phyloP scores from a whole-genome alignment of 2,329 filamentous ascomycete species.

The Neocatenulostroma microsporum region DNA sequence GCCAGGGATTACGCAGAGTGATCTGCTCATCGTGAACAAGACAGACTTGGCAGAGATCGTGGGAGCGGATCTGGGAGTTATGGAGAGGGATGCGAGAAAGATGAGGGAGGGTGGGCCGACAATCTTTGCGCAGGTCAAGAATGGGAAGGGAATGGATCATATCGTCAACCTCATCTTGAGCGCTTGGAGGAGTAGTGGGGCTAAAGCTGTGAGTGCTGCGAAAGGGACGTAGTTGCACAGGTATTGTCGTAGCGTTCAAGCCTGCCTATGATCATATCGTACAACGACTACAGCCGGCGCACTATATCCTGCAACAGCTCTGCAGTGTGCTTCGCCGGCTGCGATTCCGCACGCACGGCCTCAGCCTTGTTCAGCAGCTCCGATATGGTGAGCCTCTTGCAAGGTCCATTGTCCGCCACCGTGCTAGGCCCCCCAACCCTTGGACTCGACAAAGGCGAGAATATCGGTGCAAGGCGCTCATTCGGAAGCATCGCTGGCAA shows the following conservation, averaged over 20 bases:
- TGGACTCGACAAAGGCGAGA: neutral
- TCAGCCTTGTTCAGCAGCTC: neutral
- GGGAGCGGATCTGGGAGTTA: conserved; percentile 81
- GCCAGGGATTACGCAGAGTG: conserved; percentile 92
- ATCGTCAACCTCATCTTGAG: conserved; percentile 84
- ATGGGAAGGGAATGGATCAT: conserved; percentile 72
- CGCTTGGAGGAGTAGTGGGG: conserved; percentile 87
- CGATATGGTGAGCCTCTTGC: too few species aligned
- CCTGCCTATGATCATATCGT: neutral
- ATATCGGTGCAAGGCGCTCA: neutral
- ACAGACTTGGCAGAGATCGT: conserved; percentile 86
- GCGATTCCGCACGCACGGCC: neutral
- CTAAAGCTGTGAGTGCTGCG: conserved; percentile 29
- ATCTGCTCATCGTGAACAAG: conserved; percentile 93
- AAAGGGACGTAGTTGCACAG: conserved; percentile 2
- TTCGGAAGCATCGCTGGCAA: neutral
- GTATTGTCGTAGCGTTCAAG: too few species aligned
- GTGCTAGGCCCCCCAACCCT: too few species aligned
- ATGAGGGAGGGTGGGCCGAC: conserved; percentile 94
- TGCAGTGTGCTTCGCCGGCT: neutral
- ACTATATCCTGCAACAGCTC: neutral
- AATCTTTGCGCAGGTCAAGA: conserved; percentile 96
- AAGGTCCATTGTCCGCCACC: too few species aligned
- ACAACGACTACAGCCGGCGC: neutral
- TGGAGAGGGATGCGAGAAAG: conserved; percentile 89